Evolutionary conservation across 495 filamentous ascomycete species (phyloP), one percentile per base, ranked within the genome.

Genomic region (Podospora pseudocomata): DNA sequence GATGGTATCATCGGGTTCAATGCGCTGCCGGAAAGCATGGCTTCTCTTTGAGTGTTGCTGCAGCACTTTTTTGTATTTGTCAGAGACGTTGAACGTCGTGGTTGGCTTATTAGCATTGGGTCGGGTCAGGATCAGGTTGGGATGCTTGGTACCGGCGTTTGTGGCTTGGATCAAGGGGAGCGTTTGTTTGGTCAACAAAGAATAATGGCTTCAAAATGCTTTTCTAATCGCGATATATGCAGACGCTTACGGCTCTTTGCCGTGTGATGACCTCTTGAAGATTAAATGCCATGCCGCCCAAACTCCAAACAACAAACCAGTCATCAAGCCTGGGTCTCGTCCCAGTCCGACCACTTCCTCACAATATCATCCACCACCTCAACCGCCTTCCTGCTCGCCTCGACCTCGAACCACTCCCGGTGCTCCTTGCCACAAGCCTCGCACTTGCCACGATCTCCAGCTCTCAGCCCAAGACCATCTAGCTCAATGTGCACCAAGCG

Each of bases 381-480:
- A 13, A 98, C 80, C 0, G 89, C 91, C 13, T 89, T 82, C 72
- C 88, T 86, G 19, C 79, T 86, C 2, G 92, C 93, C 63, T 91
- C 87, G 6, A 98, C 87, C 78, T 95, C 93, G 78, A 99, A 98
- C 95, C 95, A 99, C 77, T 99, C 95, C 53, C 88, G 82, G 79
- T 99, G 96, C 71, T 91, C 89, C 77, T 88, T 92, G 13, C 94
- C 93, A 76, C 95, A 99, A 7, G 86, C 86, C 7, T 80, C 78
- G 75, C 95, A 99, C 58, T 84, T 84, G 34, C 76, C 81, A 26
- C 74, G 77, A 16, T 83, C 80, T 7, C 77, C 77, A 19, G 89
- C 86, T 68, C 87, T 84, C 11, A 92, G 80, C 18, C 90, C 86
- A 64, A 86, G 81, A 34, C 89, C 90, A 5, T 81, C 83, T 28